Evolutionary conservation across 139 green algal species (phyloP), one percentile per base, ranked within the genome.

Genomic region (Picocystis salinarum): DNA sequence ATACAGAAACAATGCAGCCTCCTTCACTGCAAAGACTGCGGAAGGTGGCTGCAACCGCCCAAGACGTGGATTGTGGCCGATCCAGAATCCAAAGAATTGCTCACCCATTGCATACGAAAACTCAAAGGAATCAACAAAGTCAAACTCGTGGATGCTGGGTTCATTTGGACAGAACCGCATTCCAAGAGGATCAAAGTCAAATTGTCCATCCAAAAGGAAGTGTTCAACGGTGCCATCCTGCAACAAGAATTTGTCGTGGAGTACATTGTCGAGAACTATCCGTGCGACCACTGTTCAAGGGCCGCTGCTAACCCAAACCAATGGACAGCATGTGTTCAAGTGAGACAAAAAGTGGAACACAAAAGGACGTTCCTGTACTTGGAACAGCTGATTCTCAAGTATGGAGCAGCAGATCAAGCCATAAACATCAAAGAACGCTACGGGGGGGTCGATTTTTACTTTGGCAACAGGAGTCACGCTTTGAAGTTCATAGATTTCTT

Each of bases 131-230:
- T 92, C 58, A 26, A 52, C 4, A 86, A 85, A 58, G 79, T 93
- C 5, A 94, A 95, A 68, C 80, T 98, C 9, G 72, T 95, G 29
- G 88, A 98, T 48, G 88, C 88, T n/a, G 74, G 74, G 1, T 98
- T 98, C 63, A 80, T 97, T 18, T 98, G 88, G 88, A 98, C 88
- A 15, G 88, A 98, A 72, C 88, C 88, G 2, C 88, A 98, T 67
- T 87, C 69, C 20, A 91, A 87, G 56, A 67, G 88, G 15, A 58
- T 97, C 7, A 97, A 97, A 58, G 63, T 80, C 7, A 93, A 93
- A 69, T 55, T 94, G 34, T 94, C 87, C 11, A 66, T 98, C 1
- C 75, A 83, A 66, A 80, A 67, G 6, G 86, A 96, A 59, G 80
- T 94, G 23, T 62, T 94, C 26, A 92, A 91, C 51, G 85, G 83